Evolutionary conservation across 2,329 filamentous ascomycete species (phyloP).

Genomic region (Colletotrichum viniferum): DNA sequence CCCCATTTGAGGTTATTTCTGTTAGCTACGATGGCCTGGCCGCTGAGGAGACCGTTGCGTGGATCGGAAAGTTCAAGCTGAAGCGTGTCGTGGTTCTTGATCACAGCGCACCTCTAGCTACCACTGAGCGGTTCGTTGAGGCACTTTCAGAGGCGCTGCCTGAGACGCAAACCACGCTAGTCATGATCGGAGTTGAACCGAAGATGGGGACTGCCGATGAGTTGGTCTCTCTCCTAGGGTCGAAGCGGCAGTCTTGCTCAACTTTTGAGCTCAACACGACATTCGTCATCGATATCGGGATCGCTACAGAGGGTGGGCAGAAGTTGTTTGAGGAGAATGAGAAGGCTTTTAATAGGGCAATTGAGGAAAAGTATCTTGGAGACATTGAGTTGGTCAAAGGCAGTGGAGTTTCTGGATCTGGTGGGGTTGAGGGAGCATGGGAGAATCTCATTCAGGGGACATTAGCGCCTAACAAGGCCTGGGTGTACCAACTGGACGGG

Average conservation of each 20-base stretch:
- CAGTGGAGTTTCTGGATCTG: not conserved
- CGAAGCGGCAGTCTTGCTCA: not conserved
- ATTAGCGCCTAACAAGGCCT: not conserved
- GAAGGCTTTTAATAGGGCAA: not conserved
- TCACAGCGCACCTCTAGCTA: slow-evolving; percentile 18
- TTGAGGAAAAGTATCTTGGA: not conserved
- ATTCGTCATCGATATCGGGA: not conserved
- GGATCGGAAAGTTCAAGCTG: slow-evolving; percentile 13
- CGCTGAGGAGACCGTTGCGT: not conserved
- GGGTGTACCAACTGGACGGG: not conserved
- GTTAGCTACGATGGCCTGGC: slow-evolving; percentile 13
- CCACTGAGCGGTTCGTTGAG: not conserved
- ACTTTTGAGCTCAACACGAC: slow-evolving; percentile 16
- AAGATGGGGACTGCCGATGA: not conserved
- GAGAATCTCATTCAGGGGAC: not conserved
- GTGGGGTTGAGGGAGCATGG: slow-evolving; percentile 8
- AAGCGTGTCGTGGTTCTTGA: slow-evolving; percentile 24
- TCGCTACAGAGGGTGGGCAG: not conserved
- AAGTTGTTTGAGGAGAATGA: not conserved
- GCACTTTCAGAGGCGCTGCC: not conserved
- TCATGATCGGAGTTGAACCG: not conserved
- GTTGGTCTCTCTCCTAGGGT: not conserved
- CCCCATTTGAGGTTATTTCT: slow-evolving; percentile 2
- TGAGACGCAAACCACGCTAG: not conserved
- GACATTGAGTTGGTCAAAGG: slow-evolving; percentile 7